Conservation (phyloP, 179 eudicot genomes). For the Beta lomatogona region DNA sequence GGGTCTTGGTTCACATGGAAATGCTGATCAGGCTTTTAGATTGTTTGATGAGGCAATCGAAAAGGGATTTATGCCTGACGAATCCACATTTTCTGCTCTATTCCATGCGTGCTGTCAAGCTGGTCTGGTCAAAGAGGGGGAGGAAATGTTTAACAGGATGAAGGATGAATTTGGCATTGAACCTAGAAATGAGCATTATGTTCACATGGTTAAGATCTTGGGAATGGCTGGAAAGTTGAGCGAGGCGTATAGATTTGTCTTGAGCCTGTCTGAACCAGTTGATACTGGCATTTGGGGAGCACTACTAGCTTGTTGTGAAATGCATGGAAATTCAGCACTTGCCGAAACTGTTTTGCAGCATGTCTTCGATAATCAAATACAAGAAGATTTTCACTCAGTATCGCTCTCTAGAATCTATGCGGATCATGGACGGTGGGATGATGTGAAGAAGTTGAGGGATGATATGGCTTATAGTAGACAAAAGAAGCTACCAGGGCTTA, state of each 20-base stretch:
- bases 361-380: slow-evolving; percentile 32
- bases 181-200: slow-evolving; percentile 70
- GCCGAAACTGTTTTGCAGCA: slow-evolving; percentile 52
- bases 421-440: slow-evolving; percentile 71
- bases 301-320: slow-evolving; percentile 74
- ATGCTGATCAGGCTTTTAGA: slow-evolving; percentile 51
- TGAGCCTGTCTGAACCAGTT: slow-evolving; percentile 53
- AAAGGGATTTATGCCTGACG: slow-evolving; percentile 55
- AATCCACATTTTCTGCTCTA: slow-evolving; percentile 72
- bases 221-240: slow-evolving; percentile 75
- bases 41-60: slow-evolving; percentile 49
- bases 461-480: slow-evolving; percentile 27
- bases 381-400: slow-evolving; percentile 45
- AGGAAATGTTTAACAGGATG: slow-evolving; percentile 53
- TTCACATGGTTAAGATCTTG: slow-evolving; percentile 72
- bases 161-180: slow-evolving; percentile 54
- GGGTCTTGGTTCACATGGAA: slow-evolving; percentile 71
- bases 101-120: slow-evolving; percentile 80
- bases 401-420: slow-evolving; percentile 81
- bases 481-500: slow-evolving; percentile 63
- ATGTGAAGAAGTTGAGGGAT: slow-evolving; percentile 62
- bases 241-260: slow-evolving; percentile 60
- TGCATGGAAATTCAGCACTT: slow-evolving; percentile 55
- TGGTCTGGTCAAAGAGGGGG: slow-evolving; percentile 65
- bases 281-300: slow-evolving; percentile 87